Conservation (phyloP, 352 stramenopile species). For the Phytopythium sindhum region DNA sequence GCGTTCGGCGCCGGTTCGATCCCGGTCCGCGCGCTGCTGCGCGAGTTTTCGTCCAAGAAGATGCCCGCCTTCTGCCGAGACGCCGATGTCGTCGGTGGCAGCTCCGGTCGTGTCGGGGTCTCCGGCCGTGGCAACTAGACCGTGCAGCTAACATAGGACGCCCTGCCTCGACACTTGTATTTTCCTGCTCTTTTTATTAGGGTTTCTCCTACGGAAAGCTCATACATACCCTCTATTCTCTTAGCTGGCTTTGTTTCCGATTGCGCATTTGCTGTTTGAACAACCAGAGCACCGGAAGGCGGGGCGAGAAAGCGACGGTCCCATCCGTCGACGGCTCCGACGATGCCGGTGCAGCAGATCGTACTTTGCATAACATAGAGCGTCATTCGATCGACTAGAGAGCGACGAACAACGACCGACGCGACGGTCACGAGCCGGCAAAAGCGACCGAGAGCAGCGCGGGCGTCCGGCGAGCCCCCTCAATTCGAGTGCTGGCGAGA, state of each 20-base stretch:
- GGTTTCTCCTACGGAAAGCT: background rate
- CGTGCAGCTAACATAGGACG: background rate
- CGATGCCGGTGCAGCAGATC: background rate
- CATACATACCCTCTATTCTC: background rate
- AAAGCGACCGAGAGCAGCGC: too few species aligned
- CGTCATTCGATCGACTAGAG: too few species aligned
- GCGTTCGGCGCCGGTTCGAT: conserved; percentile 37
- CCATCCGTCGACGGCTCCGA: too few species aligned
- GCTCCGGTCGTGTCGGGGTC: conserved; percentile 3
- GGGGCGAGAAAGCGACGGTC: too few species aligned
- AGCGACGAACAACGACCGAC: too few species aligned
- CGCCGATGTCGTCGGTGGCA: conserved; percentile 25
- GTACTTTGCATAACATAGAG: background rate
- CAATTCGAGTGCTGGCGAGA: too few species aligned
- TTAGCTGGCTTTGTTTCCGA: background rate
- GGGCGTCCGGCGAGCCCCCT: too few species aligned
- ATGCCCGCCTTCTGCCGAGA: conserved; percentile 57
- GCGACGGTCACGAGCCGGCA: too few species aligned
- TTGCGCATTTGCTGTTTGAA: background rate
- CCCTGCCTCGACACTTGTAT: background rate
- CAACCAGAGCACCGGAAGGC: background rate
- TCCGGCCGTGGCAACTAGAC: conserved; percentile 1
- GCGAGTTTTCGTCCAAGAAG: conserved; percentile 55
- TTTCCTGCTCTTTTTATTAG: conserved; percentile 2
- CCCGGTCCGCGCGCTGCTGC: conserved; percentile 49